A percentile compares a stretch with the other conserved stretches of the same genome.
phyloP scores from a whole-genome alignment of 208 protist genomes.

The Naegleria lovaniensis region DNA sequence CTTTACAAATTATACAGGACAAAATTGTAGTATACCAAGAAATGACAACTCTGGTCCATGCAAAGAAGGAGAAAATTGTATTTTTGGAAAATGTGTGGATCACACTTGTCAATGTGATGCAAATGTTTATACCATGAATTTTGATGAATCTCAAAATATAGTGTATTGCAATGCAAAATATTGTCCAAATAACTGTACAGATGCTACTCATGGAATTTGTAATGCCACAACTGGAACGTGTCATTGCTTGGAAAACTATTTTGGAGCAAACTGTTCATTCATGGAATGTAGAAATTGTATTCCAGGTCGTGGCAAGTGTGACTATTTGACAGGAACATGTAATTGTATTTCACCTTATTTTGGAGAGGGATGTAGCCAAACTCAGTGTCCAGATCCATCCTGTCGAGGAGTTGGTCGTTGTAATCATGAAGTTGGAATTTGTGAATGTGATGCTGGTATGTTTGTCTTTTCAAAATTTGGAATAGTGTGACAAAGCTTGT shows the following conservation, averaged over 20 bases:
- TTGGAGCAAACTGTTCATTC: neutral
- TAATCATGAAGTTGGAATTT: neutral
- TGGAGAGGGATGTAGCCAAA: neutral
- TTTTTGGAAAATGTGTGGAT: neutral
- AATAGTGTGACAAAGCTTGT: too few species aligned
- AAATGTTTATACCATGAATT: neutral
- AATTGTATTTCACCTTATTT: neutral
- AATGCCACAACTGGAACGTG: neutral
- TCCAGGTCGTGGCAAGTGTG: neutral
- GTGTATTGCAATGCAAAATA: neutral
- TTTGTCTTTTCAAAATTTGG: too few species aligned
- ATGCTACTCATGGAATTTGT: neutral
- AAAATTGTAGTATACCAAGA: too few species aligned
- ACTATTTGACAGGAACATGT: neutral
- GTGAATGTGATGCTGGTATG: neutral
- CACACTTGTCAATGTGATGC: neutral
- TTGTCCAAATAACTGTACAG: neutral
- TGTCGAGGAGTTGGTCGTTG: neutral
- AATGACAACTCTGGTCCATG: too few species aligned
- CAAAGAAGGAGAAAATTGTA: neutral
- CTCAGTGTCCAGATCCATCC: neutral
- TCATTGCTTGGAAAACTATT: neutral
- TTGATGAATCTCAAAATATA: neutral
- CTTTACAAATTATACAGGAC: neutral
- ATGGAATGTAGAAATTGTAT: neutral